Evolutionary conservation across 176 grass and related monocot genomes (phyloP).

Genomic region (Stipa capillata): DNA sequence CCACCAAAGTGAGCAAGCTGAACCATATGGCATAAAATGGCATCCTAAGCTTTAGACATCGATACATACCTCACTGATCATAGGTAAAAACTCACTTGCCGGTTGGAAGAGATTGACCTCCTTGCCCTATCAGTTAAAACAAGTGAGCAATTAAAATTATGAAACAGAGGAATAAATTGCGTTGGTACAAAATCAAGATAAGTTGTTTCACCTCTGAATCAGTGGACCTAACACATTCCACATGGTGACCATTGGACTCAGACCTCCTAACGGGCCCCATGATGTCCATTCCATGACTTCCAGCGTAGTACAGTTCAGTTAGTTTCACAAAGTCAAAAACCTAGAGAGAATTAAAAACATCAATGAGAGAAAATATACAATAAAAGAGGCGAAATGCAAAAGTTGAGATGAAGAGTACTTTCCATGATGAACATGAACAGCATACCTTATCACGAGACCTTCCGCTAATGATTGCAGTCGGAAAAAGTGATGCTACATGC

Average conservation of each 20-base stretch:
- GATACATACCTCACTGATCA: conserved; percentile 66
- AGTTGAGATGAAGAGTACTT: background rate
- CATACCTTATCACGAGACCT: conserved; percentile 88
- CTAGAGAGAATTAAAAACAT: conserved; percentile 21
- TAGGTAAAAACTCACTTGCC: conserved; percentile 88
- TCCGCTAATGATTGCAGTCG: conserved; percentile 92
- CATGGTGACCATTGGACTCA: conserved; percentile 25
- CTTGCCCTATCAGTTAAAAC: conserved; percentile 40
- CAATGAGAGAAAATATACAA: background rate
- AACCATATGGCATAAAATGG: conserved; percentile 6
- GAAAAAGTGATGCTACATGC: conserved; percentile 64
- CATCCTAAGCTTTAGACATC: background rate
- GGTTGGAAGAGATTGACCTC: conserved; percentile 92
- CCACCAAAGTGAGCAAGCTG: conserved; percentile 1
- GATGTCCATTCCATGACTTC: conserved; percentile 98
- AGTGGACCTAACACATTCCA: conserved; percentile 56
- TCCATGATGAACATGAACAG: background rate
- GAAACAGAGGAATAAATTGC: background rate
- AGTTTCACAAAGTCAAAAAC: conserved; percentile 94
- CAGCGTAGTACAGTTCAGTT: conserved; percentile 79
- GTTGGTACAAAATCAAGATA: conserved; percentile 1
- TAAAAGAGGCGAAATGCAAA: background rate
- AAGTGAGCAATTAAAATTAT: background rate
- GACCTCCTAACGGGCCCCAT: conserved; percentile 63
- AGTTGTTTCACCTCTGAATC: conserved; percentile 46